Base-by-base conservation (phyloP, 768 basidiomycete species). In the Sarcomyxa edulis region DNA sequence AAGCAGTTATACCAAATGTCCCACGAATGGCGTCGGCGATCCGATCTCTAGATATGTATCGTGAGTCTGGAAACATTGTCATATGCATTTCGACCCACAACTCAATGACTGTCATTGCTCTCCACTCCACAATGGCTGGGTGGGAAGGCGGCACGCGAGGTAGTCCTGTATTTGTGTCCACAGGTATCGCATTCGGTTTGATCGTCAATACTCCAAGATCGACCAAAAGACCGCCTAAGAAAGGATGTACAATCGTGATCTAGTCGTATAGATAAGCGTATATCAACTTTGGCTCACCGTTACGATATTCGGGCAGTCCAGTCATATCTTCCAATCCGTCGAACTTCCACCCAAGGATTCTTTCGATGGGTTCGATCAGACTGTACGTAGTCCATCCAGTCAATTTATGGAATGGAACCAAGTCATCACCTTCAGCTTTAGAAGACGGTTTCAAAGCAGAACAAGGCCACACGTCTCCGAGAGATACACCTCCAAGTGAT, bases 391-490 rank as follows among this genome's bases (percentile, higher is more conserved):
- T 71, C 95, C 95, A 99, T 44, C 86, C 84, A 0, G 89, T 91
- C 33, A 99, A 71, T 58, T 99, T 98, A 66, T 97, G 95, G 70
- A 98, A 98, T 1, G 92, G 87, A 6, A 98, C 90, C 21, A 90
- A 68, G 37, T 80, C 71, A 37, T 82, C 82, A 32, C 79, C 82
- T 48, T 78, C 77, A 36, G 38, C 18, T 14, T 19, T 16, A 5
- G 44, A 24, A 21, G 35, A 14, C 10, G 41, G 10, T 21, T 48
- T 31, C 45, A 82, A 66, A 0, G 74, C 72, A 4, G 74, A 62
- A 47, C 90, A 94, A 0, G 84, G 84, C 95, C 95, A 98, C 32
- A 93, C 93, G 54, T 98, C 95, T 15, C 95, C 95, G 5, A 98
- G 75, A 0, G 84, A 56, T 18, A 85, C 58, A 3, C 77, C 82